A percentile compares a stretch with the other conserved stretches of the same genome.
phyloP scores from a whole-genome alignment of 2,329 filamentous ascomycete species.

The Penicillium crustosum region DNA sequence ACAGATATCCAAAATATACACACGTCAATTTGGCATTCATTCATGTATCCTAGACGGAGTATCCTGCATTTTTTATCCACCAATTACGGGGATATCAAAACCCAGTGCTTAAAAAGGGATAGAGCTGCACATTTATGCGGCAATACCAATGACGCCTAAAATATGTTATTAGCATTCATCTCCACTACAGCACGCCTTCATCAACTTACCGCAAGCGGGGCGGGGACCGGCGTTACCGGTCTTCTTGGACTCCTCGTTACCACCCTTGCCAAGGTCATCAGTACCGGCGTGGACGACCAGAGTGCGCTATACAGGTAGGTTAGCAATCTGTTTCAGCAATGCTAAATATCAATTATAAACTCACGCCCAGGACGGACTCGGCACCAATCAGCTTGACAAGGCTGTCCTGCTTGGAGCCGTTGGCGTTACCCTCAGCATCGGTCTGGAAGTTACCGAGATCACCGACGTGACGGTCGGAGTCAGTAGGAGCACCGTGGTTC shows the following conservation, averaged over 20 bases:
- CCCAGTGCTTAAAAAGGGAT: slow-evolving; percentile 16
- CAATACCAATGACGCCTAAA: slow-evolving; percentile 83
- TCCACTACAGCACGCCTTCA: not conserved
- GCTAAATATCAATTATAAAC: slow-evolving; percentile 23
- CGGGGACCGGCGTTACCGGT: slow-evolving; percentile 92
- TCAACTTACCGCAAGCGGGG: slow-evolving; percentile 81
- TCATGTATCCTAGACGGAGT: slow-evolving; percentile 21
- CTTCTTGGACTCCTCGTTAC: slow-evolving; percentile 93
- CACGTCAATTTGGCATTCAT: slow-evolving; percentile 20
- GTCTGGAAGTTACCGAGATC: slow-evolving; percentile 98
- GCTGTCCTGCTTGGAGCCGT: slow-evolving; percentile 76
- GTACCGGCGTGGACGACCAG: slow-evolving; percentile 93
- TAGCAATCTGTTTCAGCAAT: slow-evolving; percentile 9
- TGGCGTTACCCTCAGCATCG: slow-evolving; percentile 84
- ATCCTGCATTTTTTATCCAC: slow-evolving; percentile 25
- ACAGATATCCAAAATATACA: not conserved
- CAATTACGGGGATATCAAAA: slow-evolving; percentile 13
- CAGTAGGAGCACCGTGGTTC: slow-evolving; percentile 82
- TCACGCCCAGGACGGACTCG: slow-evolving; percentile 89
- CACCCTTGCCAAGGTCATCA: slow-evolving; percentile 93
- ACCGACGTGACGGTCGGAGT: slow-evolving; percentile 88
- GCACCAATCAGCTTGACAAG: slow-evolving; percentile 94
- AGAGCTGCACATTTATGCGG: slow-evolving; percentile 56
- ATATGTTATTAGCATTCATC: slow-evolving; percentile 11
- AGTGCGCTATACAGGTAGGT: slow-evolving; percentile 65